These are phyloP conservation scores for Avena atlantica DNA, from an alignment of 176 grass and related monocot genomes.

Conservation along the genomic window DNA sequence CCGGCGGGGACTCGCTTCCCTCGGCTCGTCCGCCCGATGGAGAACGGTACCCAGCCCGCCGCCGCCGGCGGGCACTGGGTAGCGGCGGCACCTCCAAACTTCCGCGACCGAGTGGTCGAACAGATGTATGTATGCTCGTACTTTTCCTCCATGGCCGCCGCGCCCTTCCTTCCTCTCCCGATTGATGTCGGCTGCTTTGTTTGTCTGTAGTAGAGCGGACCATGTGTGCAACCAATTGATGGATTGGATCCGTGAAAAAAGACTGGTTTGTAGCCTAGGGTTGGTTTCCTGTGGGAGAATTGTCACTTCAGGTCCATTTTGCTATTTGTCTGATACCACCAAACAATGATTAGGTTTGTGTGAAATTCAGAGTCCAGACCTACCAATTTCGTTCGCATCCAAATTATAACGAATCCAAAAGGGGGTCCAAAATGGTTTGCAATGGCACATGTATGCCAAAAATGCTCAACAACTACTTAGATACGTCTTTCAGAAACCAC, in stretches of 20 bases:
- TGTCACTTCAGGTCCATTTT: background rate
- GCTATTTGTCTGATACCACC: no score
- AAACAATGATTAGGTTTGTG: no score
- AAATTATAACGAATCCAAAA: background rate
- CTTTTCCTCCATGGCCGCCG: background rate
- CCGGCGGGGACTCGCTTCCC: background rate
- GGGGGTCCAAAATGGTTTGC: background rate
- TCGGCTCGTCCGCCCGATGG: background rate
- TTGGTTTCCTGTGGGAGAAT: background rate
- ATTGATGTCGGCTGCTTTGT: background rate
- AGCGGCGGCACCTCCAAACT: background rate
- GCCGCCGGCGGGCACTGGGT: background rate
- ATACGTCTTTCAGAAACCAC: background rate
- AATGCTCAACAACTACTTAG: background rate
- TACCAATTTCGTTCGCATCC: background rate
- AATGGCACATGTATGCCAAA: background rate
- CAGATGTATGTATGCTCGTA: background rate
- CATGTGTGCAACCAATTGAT: background rate
- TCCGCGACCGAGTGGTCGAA: background rate
- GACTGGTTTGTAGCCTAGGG: background rate
- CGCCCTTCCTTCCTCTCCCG: background rate
- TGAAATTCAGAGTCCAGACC: background rate
- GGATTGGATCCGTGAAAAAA: background rate
- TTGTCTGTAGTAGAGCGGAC: background rate
- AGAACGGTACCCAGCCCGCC: background rate